A percentile compares a stretch with the other conserved stretches of the same genome.
phyloP scores from a whole-genome alignment of 2,329 filamentous ascomycete species.

The Pseudofabraea citricarpa region DNA sequence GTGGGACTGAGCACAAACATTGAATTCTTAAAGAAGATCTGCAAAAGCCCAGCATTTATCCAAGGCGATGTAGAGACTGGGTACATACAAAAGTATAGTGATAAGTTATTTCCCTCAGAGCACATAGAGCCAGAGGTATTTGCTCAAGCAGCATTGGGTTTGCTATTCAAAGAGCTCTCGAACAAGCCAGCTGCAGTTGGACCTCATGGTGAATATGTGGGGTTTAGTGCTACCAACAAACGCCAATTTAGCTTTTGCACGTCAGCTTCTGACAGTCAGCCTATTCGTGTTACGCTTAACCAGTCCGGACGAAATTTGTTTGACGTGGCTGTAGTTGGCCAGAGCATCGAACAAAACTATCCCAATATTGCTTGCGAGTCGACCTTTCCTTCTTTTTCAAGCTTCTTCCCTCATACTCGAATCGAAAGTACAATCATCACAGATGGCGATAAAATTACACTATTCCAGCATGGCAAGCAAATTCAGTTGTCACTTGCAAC shows the following conservation, averaged over 20 bases:
- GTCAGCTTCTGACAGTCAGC: conserved; percentile 5
- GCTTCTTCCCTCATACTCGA: conserved; percentile 78
- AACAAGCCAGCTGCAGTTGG: conserved; percentile 18
- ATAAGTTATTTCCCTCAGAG: conserved; percentile 68
- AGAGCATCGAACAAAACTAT: conserved; percentile 33
- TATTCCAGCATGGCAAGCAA: conserved; percentile 69
- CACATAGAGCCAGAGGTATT: conserved; percentile 67
- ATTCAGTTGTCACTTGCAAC: conserved; percentile 51
- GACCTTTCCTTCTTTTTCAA: conserved; percentile 48
- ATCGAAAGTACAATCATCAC: conserved; percentile 73
- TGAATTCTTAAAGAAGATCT: conserved; percentile 89
- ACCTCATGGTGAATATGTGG: conserved; percentile 42
- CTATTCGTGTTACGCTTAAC: conserved; percentile 20
- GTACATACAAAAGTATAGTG: conserved; percentile 85
- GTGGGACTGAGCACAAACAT: conserved; percentile 93
- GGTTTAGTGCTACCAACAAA: conserved; percentile 34
- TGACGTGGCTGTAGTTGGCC: conserved; percentile 39
- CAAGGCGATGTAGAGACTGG: conserved; percentile 89
- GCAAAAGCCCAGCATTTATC: conserved; percentile 75
- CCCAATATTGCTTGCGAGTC: conserved; percentile 40
- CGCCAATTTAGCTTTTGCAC: conserved; percentile 23
- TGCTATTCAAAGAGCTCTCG: conserved; percentile 49
- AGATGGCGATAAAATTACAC: conserved; percentile 57
- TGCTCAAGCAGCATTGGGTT: conserved; percentile 78
- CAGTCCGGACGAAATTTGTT: conserved; percentile 32